Evolutionary conservation across 495 filamentous ascomycete species (phyloP).

Genomic region (Thermothielavioides terrestris): DNA sequence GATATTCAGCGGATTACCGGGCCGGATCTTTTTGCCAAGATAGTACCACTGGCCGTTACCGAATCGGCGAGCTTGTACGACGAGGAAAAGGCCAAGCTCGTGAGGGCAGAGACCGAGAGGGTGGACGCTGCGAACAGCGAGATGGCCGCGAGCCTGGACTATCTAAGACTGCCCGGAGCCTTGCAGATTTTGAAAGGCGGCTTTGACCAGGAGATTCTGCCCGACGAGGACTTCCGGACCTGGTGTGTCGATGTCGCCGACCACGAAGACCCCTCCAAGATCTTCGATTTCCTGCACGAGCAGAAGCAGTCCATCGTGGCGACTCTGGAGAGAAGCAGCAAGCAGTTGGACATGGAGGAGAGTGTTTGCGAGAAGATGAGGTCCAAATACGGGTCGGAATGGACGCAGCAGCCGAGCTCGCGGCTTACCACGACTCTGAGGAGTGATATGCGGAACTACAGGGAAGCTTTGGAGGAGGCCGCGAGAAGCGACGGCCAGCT

Average conservation of each 20-base stretch:
- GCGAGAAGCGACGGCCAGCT: slow-evolving; percentile 81
- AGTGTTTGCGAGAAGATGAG: slow-evolving; percentile 99
- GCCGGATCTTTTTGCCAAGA: slow-evolving; percentile 93
- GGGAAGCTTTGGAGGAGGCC: slow-evolving; percentile 82
- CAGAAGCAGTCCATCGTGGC: slow-evolving; percentile 66
- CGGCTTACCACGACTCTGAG: slow-evolving; percentile 79
- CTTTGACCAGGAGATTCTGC: slow-evolving; percentile 78
- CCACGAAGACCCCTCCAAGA: slow-evolving; percentile 60
- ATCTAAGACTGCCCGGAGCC: slow-evolving; percentile 80
- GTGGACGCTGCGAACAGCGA: slow-evolving; percentile 87
- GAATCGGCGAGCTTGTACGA: slow-evolving; percentile 96
- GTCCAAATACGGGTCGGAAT: slow-evolving; percentile 90
- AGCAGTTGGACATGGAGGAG: slow-evolving; percentile 90
- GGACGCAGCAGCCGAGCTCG: slow-evolving; percentile 94
- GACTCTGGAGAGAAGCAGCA: slow-evolving; percentile 67
- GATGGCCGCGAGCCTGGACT: slow-evolving; percentile 92
- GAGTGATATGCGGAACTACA: slow-evolving; percentile 76
- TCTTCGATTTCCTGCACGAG: slow-evolving; percentile 67
- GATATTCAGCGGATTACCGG: slow-evolving; percentile 96
- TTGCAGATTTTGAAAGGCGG: slow-evolving; percentile 89
- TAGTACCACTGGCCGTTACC: slow-evolving; percentile 92
- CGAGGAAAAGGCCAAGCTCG: slow-evolving; percentile 94
- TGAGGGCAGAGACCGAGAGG: slow-evolving; percentile 86
- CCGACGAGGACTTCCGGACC: slow-evolving; percentile 80
- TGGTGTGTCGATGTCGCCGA: slow-evolving; percentile 91